Evolutionary conservation across 139 green algal genomes (phyloP).

Genomic region (Spirogloea muscicola): DNA sequence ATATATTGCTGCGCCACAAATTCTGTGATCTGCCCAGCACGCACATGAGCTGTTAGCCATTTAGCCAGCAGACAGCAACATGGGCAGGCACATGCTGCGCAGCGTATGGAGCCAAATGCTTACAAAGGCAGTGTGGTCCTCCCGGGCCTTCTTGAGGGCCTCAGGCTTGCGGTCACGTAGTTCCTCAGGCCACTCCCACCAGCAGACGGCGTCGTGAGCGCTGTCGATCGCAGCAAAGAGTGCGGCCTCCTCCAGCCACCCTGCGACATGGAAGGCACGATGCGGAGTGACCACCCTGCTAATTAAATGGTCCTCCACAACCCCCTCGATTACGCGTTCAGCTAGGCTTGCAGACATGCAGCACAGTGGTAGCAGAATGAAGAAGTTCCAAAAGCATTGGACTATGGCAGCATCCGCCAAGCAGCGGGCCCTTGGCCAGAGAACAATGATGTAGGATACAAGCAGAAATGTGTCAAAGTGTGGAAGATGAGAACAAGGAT

Average conservation of each 20-base stretch:
- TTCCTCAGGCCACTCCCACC: slow-evolving; percentile 87
- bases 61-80: no score
- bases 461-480: background rate
- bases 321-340: background rate
- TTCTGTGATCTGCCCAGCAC: background rate
- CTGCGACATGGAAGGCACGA: no score
- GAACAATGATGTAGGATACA: background rate
- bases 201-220: slow-evolving; percentile 58
- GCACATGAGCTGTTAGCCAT: no score
- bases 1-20: slow-evolving; percentile 66
- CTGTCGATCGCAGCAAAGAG: slow-evolving; percentile 60
- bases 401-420: background rate
- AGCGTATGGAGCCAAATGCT: no score
- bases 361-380: no score
- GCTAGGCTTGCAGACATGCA: no score
- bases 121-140: slow-evolving; percentile 53
- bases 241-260: slow-evolving; percentile 87
- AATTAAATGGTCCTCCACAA: background rate
- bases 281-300: no score
- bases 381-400: no score
- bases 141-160: slow-evolving; percentile 33
- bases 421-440: background rate
- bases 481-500: background rate
- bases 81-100: no score
- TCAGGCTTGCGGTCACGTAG: slow-evolving; percentile 48